Conservation (phyloP, 768 basidiomycete genomes). For the Hypholoma sublateritium region DNA sequence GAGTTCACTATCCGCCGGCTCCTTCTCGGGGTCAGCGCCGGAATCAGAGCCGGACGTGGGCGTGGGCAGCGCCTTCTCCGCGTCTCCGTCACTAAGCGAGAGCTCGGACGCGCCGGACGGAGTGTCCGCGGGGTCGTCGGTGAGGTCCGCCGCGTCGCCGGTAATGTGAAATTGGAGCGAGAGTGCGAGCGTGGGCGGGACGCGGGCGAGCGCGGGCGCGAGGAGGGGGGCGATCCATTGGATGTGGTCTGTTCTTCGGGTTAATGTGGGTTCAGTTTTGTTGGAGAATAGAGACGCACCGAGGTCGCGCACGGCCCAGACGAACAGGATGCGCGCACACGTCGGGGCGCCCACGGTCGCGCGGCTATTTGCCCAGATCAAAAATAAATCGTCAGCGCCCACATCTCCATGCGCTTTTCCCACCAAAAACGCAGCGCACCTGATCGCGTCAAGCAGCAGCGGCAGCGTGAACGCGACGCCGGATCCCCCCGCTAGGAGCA, state of each 20-base stretch:
- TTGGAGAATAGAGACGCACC: conserved; percentile 30
- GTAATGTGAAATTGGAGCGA: conserved; percentile 44
- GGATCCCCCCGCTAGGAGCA: conserved; percentile 51
- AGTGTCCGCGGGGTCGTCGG: no score
- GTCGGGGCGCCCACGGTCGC: conserved; percentile 21
- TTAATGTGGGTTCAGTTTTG: no score
- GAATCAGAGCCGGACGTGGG: background rate
- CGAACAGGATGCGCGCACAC: conserved; percentile 35
- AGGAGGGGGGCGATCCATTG: conserved; percentile 47
- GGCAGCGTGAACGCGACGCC: conserved; percentile 50
- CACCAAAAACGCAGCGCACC: no score
- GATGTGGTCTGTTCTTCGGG: conserved; percentile 38
- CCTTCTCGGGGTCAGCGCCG: background rate
- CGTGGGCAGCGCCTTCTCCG: background rate
- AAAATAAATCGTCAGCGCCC: no score
- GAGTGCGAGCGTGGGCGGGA: conserved; percentile 30
- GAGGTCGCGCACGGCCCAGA: conserved; percentile 45
- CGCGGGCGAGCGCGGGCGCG: conserved; percentile 25
- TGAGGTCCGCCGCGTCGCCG: conserved; percentile 5
- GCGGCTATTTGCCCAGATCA: conserved; percentile 24
- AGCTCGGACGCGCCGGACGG: no score
- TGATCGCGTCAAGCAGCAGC: conserved; percentile 40
- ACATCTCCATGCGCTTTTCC: no score
- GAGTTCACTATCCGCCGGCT: background rate
- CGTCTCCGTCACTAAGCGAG: no score